Base-by-base conservation (phyloP, 306 rosid species). In the Vigna hirtella region DNA sequence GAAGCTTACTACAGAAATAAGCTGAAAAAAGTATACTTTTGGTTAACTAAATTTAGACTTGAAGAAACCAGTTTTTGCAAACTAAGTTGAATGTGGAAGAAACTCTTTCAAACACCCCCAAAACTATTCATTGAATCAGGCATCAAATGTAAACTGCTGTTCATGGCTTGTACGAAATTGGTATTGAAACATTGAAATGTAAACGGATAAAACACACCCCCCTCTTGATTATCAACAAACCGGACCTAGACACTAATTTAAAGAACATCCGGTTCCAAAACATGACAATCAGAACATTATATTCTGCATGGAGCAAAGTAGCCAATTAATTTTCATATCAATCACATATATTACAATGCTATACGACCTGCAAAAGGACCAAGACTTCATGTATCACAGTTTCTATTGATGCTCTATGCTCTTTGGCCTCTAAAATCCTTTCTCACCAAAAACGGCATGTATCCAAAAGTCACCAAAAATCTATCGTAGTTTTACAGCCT, bases 401-500 rank as follows among this genome's bases (percentile, higher is more conserved):
- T 58, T 61, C 83, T 82, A 79, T 68, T 30, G 67, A 81, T 77
- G 73, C 78, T 45, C 64, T 80, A 58, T 40, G 52, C 73, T 17
- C 32, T 57, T 70, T 38, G 73, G 78, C 86, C 84, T 83, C 74
- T 73, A 76, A 51, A 86, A 59, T 86, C 85, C 71, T 61, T 82
- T 81, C 84, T 77, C 85, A 42, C 82, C 58, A 74, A 42, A 43
- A 42, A 43, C 63, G 73, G 52, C 48, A 52, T 79, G 87, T 80
- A 86, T 81, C 78, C 71, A 83, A 67, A 85, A 78, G 85, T 86
- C 85, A 83, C 85, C 73, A 80, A 66, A 20, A 83, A 74, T 77
- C 83, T 76, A 86, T 51, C 82, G 58, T n/a, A 58, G 89, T 50
- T 82, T 79, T 78, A 89, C 86, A 85, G 38, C 82, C 91, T 88